Evolutionary conservation across 495 filamentous ascomycete genomes (phyloP), one percentile per base, ranked within the genome.

Genomic region (Podospora anserina): DNA sequence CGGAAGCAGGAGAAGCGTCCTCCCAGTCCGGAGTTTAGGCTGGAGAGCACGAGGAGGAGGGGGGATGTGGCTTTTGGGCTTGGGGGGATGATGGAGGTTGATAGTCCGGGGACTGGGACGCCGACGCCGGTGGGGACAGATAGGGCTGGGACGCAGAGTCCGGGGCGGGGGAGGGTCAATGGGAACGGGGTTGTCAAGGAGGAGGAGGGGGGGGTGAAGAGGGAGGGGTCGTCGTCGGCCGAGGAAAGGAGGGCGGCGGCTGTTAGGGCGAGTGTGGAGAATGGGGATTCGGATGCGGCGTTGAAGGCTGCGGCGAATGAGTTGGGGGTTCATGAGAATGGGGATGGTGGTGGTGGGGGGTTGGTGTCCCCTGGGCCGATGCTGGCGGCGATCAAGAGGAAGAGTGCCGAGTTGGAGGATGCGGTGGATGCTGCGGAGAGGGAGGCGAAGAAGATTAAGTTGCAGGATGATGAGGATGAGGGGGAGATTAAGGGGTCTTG

Each of bases 271-370:
- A 64, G 63, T 53, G 56, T 65, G 16, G 66, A 68, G 2, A 66
- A 67, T 30, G 82, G 82, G 30, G 81, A 83, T 60, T 83, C 81
- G 16, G 82, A 84, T 64, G 75, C 74, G 3, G 73, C 72, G 9
- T 76, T 85, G 13, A 85, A 85, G 69, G 80, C 76, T 64, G 81
- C 78, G 7, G 82, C 83, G 3, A 85, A 84, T 60, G 79, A 81
- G 54, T 66, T 80, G 27, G 69, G 68, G n/a, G 68, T 78, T 15
- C 83, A 85, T 62, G 66, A 76, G 18, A 67, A 65, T 30, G 64
- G 58, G 28, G 44, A 44, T 28, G 28, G 7, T 13, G 39, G 39
- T 34, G 77, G 78, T 2, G 72, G 73, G 2, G 70, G 71, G 9
- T 55, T 77, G 15, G 19, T 64, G 19, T 81, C 76, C 61, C 71